Evolutionary conservation across 345 rosid genomes (phyloP), one percentile per base, ranked within the genome.

Genomic region (Dipteronia sinensis): DNA sequence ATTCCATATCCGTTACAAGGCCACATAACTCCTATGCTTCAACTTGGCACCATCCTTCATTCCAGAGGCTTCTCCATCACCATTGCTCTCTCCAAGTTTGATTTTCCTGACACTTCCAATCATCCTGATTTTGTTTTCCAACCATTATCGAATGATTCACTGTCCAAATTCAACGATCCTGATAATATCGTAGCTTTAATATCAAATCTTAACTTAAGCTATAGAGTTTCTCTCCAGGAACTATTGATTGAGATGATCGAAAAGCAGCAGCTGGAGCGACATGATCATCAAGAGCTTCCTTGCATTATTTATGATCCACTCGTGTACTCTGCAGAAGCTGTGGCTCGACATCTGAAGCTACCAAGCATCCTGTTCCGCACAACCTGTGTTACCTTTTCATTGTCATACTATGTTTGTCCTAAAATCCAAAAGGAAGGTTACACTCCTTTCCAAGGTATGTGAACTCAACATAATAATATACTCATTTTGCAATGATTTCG

Each of bases 1-100:
- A 89, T 92, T 25, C 92, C 94, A 0, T 76, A 66, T 67, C 97
- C 95, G 68, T 85, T 81, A 29, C 94, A 90, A 80, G 97, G 98
- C 16, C 96, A 92, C 78, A 70, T 91, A 31, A 92, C 79, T 74
- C 98, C 97, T 2, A 90, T 91, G 86, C 90, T 91, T 87, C 93
- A 89, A 74, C 93, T 91, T 0, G 94, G 84, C 9, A 71, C 86
- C 55, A 77, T 87, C 65, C 92, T 94, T 44, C 76, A 91, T 62
- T 83, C 83, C 2, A 84, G 80, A 3, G 96, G 93, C 10, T 90
- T 91, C 83, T 81, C 88, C 47, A 86, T 94, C 80, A 87, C 91
- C 2, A 71, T 92, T 64, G 78, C 79, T 79, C 92, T 83, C 67
- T 69, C 88, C 15, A 63, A 65, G 7, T 76, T 85, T 82, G 84